Evolutionary conservation across 108 stramenopile genomes (phyloP), one percentile per base, ranked within the genome.

Genomic region (Parmales sp.): DNA sequence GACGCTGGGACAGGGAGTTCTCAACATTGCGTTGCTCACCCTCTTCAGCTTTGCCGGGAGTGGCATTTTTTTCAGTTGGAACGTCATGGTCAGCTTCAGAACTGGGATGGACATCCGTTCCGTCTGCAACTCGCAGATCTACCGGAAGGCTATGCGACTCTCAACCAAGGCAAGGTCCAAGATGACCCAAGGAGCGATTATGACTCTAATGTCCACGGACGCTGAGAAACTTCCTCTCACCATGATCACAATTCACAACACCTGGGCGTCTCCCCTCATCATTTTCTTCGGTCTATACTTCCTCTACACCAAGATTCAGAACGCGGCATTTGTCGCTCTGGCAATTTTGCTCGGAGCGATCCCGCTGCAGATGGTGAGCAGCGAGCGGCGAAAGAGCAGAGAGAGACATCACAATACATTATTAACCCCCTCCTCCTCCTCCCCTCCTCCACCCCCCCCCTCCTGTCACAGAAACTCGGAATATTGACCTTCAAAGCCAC

Each of bases 321-420:
- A 76, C 76, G 78, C 89, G 22, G 86, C 88, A 67, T 76, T 95
- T 48, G 82, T 75, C 20, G 94, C 90, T 38, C 37, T 95, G 11
- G 67, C 76, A 0, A 48, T 95, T 16, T 88, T 95, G 81, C 39
- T 90, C 13, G 38, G 75, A 51, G 72, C 81, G 7, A 81, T 80
- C 18, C 90, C 90, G 8, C 22, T 88, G 7, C 86, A 88, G 72
- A 34, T 34, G 79, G 81, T 45, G 19, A 39, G 9, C 11, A n/a
- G 16, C 7, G 18, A 51, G 19, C 19, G 20, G 16, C 16, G 19
- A 51, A 51, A 20, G 22, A 51, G 7, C 22, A 7, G 16, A 51
- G 7, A 13, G 16, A 7, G 7, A 19, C 9, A 19, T 51, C 7
- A 7, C 16, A 51, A 7, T 51, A 7, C 9, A 7, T n/a, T 51